Evolutionary conservation across 345 rosid species (phyloP).

Genomic region (Carallia brachiata): DNA sequence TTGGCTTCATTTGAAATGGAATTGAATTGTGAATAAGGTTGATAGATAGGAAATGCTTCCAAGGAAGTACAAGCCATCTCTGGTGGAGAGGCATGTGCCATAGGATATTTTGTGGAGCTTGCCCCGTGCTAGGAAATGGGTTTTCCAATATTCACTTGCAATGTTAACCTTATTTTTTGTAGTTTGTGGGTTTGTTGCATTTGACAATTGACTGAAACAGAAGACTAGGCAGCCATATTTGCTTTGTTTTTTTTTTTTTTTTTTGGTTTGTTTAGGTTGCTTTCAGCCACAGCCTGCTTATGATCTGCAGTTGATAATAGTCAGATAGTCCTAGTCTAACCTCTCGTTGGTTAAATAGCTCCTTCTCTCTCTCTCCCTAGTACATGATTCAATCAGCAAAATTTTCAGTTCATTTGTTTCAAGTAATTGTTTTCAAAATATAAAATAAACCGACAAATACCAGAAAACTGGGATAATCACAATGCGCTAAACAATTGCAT

Average conservation of each 20-base stretch:
- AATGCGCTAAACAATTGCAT: too few species aligned
- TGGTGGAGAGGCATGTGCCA: background rate
- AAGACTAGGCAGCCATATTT: conserved; percentile 1
- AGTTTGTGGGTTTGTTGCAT: background rate
- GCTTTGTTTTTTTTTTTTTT: background rate
- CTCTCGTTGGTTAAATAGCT: background rate
- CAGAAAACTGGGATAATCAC: too few species aligned
- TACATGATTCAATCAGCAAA: background rate
- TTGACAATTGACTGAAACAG: background rate
- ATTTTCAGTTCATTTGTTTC: too few species aligned
- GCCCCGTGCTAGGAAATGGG: too few species aligned
- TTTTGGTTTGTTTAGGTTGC: conserved; percentile 2
- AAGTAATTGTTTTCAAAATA: too few species aligned
- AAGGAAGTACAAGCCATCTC: background rate
- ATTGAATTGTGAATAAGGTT: conserved; percentile 16
- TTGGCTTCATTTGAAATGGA: conserved; percentile 1
- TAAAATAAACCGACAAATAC: too few species aligned
- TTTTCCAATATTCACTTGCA: too few species aligned
- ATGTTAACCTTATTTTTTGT: too few species aligned
- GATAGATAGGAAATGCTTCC: conserved; percentile 8
- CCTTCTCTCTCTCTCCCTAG: background rate
- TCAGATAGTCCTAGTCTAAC: conserved; percentile 21
- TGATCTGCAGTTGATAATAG: conserved; percentile 2
- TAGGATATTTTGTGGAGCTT: too few species aligned
- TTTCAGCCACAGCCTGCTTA: conserved; percentile 10